Percentiles rank a stretch among this genome's conserved stretches.
phyloP scores from a whole-genome alignment of 1,284 basidiomycete species.

The Austropuccinia psidii region DNA sequence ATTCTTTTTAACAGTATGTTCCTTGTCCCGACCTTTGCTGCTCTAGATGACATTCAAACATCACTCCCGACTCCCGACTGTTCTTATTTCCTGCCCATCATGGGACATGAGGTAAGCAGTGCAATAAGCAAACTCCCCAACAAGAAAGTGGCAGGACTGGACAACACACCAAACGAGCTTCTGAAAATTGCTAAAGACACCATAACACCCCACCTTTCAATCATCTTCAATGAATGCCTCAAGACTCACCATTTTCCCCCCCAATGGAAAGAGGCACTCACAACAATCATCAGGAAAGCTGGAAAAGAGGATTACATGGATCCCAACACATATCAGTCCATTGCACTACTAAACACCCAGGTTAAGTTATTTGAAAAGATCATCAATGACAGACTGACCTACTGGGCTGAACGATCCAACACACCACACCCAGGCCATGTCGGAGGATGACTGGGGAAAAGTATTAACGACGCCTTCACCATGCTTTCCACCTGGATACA shows the following conservation, averaged over 20 bases:
- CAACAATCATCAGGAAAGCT: slow-evolving; percentile 8
- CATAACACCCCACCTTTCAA: not conserved
- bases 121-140: not conserved
- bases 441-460: not conserved
- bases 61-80: not conserved
- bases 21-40: not conserved
- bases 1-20: not conserved
- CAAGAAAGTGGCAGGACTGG: not conserved
- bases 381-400: not conserved
- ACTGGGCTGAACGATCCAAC: not conserved
- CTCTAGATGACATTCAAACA: not conserved
- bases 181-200: not conserved
- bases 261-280: not conserved
- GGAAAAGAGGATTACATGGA: slow-evolving; percentile 1
- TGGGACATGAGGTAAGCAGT: not conserved
- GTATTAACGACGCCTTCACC: not conserved
- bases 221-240: not conserved
- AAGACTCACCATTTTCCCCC: not conserved
- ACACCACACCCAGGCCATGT: not conserved
- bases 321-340: not conserved
- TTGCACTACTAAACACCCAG: not conserved
- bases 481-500: not conserved
- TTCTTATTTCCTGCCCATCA: too few relatives aligned
- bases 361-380: slow-evolving; percentile 21
- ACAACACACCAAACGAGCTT: not conserved